Conservation (phyloP, 345 rosid species). For the Lumnitzera littorea region DNA sequence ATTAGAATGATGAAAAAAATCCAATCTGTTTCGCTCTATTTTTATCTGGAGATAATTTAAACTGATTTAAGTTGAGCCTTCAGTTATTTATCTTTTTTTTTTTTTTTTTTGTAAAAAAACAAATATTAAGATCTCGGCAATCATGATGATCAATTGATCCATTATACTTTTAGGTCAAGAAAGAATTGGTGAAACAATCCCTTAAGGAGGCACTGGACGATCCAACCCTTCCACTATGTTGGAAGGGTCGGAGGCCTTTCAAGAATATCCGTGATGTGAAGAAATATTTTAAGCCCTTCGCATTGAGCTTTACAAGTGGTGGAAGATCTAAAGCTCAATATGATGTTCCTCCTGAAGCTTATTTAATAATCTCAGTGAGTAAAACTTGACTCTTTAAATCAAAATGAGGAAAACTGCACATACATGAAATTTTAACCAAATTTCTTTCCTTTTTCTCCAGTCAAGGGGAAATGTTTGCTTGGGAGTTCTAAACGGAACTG, state of each 20-base stretch:
- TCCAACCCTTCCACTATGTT: conserved; percentile 69
- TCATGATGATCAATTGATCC: background rate
- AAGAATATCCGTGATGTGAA: conserved; percentile 52
- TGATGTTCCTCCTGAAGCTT: conserved; percentile 66
- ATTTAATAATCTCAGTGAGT: conserved; percentile 77
- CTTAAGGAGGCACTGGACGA: conserved; percentile 60
- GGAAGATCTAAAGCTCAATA: conserved; percentile 42
- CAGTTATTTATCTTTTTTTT: no score
- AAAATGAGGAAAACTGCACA: background rate
- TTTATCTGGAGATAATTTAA: no score
- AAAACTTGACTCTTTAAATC: no score
- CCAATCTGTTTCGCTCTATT: no score
- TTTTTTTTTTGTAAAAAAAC: no score
- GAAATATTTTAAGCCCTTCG: conserved; percentile 66
- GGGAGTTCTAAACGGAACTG: conserved; percentile 82
- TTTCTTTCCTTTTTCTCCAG: conserved; percentile 23
- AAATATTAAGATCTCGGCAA: no score
- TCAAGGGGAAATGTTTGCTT: conserved; percentile 73
- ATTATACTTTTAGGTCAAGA: conserved; percentile 34
- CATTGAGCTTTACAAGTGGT: conserved; percentile 46
- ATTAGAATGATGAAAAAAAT: no score
- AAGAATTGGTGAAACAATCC: conserved; percentile 39
- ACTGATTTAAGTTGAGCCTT: no score
- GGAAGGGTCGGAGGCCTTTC: conserved; percentile 86
- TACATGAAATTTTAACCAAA: no score